Percentiles rank a stretch among this genome's conserved stretches.
phyloP scores from a whole-genome alignment of 208 protist species.

The Leishmania tarentolae region DNA sequence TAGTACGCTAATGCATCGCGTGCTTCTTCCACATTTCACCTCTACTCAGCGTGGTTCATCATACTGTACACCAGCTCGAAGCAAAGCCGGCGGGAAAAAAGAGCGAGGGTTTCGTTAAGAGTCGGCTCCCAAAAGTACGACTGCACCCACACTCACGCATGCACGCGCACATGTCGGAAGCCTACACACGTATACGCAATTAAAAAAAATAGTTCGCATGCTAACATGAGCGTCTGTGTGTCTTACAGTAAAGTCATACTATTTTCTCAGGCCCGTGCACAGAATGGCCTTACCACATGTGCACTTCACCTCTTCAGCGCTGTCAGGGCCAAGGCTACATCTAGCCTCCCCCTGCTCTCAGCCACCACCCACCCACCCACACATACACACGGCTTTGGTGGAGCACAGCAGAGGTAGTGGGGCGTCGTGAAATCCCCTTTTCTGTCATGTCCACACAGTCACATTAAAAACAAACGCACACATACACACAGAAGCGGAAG shows the following conservation, averaged over 20 bases:
- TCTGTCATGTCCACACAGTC: background rate
- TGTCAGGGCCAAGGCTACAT: too few species aligned
- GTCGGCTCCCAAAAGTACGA: background rate
- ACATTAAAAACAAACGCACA: background rate
- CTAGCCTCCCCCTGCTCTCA: background rate
- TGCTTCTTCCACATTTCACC: background rate
- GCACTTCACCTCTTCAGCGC: background rate
- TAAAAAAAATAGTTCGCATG: background rate
- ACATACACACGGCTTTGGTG: background rate
- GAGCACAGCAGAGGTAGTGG: background rate
- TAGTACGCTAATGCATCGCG: background rate
- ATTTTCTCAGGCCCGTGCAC: background rate
- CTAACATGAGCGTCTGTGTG: background rate
- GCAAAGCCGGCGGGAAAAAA: background rate
- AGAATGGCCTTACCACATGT: background rate
- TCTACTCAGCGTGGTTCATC: background rate
- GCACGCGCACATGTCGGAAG: conserved; percentile 6
- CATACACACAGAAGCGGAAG: conserved; percentile 7
- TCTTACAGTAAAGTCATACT: background rate
- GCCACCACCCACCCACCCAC: too few species aligned
- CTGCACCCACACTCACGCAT: background rate
- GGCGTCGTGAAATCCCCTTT: background rate
- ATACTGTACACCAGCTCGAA: background rate
- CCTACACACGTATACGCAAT: background rate
- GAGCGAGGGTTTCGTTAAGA: background rate